Evolutionary conservation across 2,329 filamentous ascomycete genomes (phyloP).

Genomic region (Plectosphaerella cucumerina): DNA sequence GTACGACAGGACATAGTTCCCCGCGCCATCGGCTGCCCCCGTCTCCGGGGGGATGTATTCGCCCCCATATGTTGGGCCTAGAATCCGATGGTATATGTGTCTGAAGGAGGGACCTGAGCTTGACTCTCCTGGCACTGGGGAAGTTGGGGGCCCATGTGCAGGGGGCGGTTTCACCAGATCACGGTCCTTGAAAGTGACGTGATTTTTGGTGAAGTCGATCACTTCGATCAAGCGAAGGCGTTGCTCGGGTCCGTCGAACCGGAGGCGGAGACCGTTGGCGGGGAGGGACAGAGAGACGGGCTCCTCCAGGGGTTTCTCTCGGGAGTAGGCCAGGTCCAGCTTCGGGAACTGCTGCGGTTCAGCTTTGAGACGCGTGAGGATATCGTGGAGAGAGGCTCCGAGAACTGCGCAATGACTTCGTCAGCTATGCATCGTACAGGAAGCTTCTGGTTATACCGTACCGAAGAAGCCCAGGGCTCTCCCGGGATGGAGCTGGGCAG

Average conservation of each 20-base stretch:
- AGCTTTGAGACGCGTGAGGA: conserved; percentile 81
- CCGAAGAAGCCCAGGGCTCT: conserved; percentile 60
- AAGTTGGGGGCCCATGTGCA: conserved; percentile 22
- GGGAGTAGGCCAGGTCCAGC: conserved; percentile 78
- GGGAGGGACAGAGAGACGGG: conserved; percentile 75
- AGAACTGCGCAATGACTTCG: conserved; percentile 53
- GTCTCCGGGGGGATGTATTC: conserved; percentile 72
- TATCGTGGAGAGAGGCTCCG: conserved; percentile 86
- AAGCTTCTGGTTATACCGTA: conserved; percentile 11
- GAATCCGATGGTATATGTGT: conserved; percentile 88
- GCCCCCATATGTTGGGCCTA: conserved; percentile 89
- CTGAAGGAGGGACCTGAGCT: conserved; percentile 70
- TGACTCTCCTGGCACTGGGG: conserved; percentile 21
- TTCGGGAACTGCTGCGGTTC: conserved; percentile 79
- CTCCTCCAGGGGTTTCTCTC: conserved; percentile 66
- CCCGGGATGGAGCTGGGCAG: conserved; percentile 62
- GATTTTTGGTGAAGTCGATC: conserved; percentile 80
- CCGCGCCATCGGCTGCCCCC: conserved; percentile 49
- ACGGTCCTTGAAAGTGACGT: conserved; percentile 74
- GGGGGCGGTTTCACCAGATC: conserved; percentile 67
- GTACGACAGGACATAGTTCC: conserved; percentile 88
- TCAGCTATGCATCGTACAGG: not conserved
- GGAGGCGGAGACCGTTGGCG: conserved; percentile 80
- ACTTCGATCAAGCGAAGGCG: conserved; percentile 87
- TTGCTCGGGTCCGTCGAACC: conserved; percentile 92